These are phyloP conservation scores for Coniochaeta hoffmannii DNA, from an alignment of 2,329 filamentous ascomycete species.

Conservation along the genomic window DNA sequence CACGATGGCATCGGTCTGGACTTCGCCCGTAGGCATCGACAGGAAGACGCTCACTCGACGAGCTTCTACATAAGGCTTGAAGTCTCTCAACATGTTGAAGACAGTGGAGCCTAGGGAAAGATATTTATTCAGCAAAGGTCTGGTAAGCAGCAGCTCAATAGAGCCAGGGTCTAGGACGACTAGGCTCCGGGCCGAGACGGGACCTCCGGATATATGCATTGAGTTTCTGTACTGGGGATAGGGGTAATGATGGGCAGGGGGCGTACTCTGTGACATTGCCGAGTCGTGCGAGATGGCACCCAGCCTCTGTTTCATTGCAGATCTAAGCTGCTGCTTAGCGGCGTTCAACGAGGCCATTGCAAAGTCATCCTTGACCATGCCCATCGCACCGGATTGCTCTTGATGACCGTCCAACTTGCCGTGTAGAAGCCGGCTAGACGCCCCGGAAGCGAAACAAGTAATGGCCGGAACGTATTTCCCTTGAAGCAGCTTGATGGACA, in stretches of 20 bases:
- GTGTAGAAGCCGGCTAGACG: background rate
- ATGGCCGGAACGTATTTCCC: no score
- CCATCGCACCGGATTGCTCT: background rate
- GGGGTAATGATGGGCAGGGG: constrained; percentile 1
- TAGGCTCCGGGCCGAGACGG: background rate
- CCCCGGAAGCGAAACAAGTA: background rate
- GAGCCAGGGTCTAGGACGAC: background rate
- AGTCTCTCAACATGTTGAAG: constrained; percentile 55
- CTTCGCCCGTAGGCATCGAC: constrained; percentile 83
- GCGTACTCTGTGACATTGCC: constrained; percentile 63
- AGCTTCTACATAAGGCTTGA: constrained; percentile 70
- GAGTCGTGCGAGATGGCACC: constrained; percentile 53
- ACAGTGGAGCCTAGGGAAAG: constrained; percentile 52
- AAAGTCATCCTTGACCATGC: constrained; percentile 3
- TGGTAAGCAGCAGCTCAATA: background rate
- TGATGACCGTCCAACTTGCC: background rate
- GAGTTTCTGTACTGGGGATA: constrained; percentile 1
- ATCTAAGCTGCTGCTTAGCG: constrained; percentile 71
- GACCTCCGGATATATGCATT: constrained; percentile 16
- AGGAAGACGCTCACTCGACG: constrained; percentile 77
- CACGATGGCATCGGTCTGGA: constrained; percentile 78
- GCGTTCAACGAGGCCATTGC: constrained; percentile 51
- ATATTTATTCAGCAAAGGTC: constrained; percentile 6
- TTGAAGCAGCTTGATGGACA: no score
- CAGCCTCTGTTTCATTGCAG: constrained; percentile 60